Base-by-base conservation (phyloP, 1,284 basidiomycete genomes). In the Naganishia liquefaciens region DNA sequence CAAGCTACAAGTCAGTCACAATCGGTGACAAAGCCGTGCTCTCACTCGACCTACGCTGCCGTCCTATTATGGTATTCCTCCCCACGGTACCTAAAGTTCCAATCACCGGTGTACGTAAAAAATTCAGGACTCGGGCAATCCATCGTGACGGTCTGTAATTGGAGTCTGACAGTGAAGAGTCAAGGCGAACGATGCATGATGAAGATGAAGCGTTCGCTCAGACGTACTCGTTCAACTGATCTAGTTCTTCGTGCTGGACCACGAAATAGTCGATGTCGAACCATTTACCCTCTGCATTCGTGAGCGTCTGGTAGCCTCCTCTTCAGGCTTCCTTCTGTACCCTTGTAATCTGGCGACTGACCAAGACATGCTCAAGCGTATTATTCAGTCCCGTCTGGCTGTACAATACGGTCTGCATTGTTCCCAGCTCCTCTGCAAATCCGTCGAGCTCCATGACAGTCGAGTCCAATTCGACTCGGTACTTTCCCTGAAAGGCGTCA, bases 251-350 rank as follows among this genome's bases (percentile, higher is more conserved):
- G 19, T 47, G 46, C 21, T 60, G 57, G 4, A 60, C 21, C 7
- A 60, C n/a, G n/a, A 40, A 60, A 37, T 60, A 60, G 17, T 60
- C 57, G 13, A 60, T 33, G 27, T 60, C 57, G 13, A 60, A 50
- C 21, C 25, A 60, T 37, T 27, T 33, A 2, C 7, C 46, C 6
- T 60, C 46, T 2, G 33, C 46, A 19, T 60, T 60, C 7, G 33
- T 39, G 21, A 60, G 15, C 46, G 57, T 60, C 54, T 55, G 5
- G 10, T 19, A 13, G n/a, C 25, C 40, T 9, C 37, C 19, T 21
- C 0, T 10, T 42, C 19, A 25, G 28, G 4, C 47, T 15, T 15
- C 13, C 27, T 11, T 9, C 50, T 28, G 19, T 15, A 51, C 28
- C 21, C 28, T 10, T 4, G 19, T 9, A 17, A 1, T 9, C 9